Conservation (phyloP, 768 basidiomycete genomes). For the Xerocomus spinulosus region DNA sequence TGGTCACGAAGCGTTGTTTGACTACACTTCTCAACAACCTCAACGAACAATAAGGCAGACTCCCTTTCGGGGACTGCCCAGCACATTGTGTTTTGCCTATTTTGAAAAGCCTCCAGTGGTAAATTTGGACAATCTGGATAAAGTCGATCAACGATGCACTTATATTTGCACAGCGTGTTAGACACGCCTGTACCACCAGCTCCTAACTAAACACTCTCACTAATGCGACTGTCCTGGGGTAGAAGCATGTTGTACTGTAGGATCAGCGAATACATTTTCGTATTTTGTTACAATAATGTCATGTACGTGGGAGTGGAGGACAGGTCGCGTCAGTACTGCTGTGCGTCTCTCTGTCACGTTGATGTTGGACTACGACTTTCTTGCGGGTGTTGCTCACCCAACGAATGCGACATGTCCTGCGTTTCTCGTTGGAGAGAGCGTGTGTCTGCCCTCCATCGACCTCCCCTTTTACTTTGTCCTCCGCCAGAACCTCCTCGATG, state of each 20-base stretch:
- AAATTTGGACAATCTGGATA: constrained; percentile 31
- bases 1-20: constrained; percentile 95
- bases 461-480: constrained; percentile 55
- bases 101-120: constrained; percentile 22
- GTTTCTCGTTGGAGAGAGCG: constrained; percentile 31
- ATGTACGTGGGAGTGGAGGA: constrained; percentile 12
- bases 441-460: constrained; percentile 33
- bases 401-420: constrained; percentile 37
- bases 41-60: constrained; percentile 50
- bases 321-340: too few relatives aligned
- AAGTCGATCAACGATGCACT: constrained; percentile 22
- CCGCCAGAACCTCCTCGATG: constrained; percentile 44
- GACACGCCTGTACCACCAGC: constrained; percentile 29
- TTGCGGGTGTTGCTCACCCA: constrained; percentile 5
- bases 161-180: constrained; percentile 26
- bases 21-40: constrained; percentile 88
- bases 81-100: constrained; percentile 2
- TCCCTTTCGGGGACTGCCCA: not conserved
- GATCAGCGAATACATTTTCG: constrained; percentile 19
- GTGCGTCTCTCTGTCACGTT: too few relatives aligned
- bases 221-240: constrained; percentile 31
- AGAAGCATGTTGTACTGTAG: constrained; percentile 34
- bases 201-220: constrained; percentile 27
- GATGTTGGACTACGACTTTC: constrained; percentile 15
- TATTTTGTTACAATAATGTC: too few relatives aligned